Conservation (phyloP, 73 alveolate genomes). For the Tetrahymena elliotti region DNA sequence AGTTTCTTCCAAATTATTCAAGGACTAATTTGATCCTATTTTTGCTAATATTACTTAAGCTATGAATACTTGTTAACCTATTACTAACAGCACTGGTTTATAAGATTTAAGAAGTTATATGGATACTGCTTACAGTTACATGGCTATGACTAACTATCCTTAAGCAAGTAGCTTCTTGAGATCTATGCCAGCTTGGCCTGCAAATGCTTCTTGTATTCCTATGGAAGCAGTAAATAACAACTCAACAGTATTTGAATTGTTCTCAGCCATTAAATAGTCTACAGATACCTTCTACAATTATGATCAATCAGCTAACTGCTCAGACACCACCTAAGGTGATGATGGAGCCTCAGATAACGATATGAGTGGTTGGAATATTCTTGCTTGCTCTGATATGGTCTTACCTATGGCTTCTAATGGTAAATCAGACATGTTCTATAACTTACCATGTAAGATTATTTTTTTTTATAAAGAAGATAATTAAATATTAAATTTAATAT, state of each 20-base stretch:
- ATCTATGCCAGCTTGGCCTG: slow-evolving; percentile 1
- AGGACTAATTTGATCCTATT: neutral
- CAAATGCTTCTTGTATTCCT: neutral
- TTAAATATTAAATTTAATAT: too few species aligned
- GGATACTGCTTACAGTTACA: neutral
- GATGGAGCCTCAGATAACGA: slow-evolving; percentile 33
- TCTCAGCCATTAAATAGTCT: slow-evolving; percentile 2
- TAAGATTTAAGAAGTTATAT: neutral
- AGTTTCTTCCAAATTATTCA: neutral
- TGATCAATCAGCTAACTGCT: slow-evolving; percentile 17
- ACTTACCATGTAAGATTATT: neutral
- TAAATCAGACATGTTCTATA: slow-evolving; percentile 47
- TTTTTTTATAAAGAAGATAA: too few species aligned
- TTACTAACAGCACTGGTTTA: neutral
- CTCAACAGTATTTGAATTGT: neutral
- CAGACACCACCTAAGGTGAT: neutral
- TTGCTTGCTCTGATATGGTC: slow-evolving; percentile 58
- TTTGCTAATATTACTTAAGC: neutral
- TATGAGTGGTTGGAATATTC: slow-evolving; percentile 60
- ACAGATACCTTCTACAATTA: slow-evolving; percentile 31
- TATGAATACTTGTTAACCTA: slow-evolving; percentile 31
- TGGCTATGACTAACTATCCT: slow-evolving; percentile 18
- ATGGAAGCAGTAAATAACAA: neutral
- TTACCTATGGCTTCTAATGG: slow-evolving; percentile 61
- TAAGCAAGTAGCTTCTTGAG: neutral